Percentiles rank a stretch among this genome's conserved stretches.
Conservation (phyloP, 1,284 basidiomycete genomes). For the Ganoderma resinaceum region DNA sequence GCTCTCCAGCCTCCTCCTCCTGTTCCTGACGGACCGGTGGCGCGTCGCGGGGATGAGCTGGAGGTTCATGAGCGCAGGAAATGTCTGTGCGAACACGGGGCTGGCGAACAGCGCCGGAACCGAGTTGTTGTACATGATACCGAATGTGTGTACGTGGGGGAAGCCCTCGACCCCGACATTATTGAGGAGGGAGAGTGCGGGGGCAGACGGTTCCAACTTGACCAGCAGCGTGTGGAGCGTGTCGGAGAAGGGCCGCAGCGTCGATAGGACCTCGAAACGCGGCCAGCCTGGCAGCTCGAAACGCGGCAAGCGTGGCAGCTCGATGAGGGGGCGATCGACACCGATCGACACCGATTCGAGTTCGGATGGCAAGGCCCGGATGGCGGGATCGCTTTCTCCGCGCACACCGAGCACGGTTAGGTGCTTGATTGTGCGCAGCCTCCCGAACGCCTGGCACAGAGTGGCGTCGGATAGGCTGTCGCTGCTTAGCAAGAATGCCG, state of each 20-base stretch:
- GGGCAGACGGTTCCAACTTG: background rate
- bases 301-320: background rate
- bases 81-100: background rate
- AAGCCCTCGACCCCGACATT: background rate
- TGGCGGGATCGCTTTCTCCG: background rate
- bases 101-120: background rate
- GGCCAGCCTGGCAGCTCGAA: background rate
- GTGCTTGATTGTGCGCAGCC: background rate
- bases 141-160: background rate
- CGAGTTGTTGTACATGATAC: background rate
- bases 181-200: background rate
- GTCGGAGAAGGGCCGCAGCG: background rate
- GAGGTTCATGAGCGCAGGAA: background rate
- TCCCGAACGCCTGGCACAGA: background rate
- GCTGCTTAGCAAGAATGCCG: background rate
- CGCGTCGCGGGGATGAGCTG: background rate
- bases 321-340: background rate
- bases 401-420: background rate
- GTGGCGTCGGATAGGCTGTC: background rate
- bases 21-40: background rate
- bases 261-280: background rate
- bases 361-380: background rate
- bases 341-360: background rate
- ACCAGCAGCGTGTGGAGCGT: background rate
- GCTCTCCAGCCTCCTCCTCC: background rate